A percentile compares a stretch with the other conserved stretches of the same genome.
Evolutionary conservation across 2,329 filamentous ascomycete species (phyloP).

Genomic region (Exophiala aquamarina): DNA sequence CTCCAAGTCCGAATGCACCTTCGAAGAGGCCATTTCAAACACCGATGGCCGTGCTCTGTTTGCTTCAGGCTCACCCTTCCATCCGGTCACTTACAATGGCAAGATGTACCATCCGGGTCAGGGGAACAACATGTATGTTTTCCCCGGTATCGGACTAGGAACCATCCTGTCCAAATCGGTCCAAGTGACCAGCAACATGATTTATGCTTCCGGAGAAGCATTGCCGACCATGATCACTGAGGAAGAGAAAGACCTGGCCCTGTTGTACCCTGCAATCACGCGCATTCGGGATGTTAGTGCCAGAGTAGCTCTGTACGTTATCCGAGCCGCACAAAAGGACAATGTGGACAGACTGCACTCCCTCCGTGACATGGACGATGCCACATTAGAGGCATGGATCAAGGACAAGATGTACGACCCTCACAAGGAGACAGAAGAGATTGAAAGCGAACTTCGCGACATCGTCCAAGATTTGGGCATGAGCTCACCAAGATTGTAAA

Average conservation of each 20-base stretch:
- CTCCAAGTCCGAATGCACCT: slow-evolving; percentile 96
- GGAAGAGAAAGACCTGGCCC: slow-evolving; percentile 77
- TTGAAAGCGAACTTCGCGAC: slow-evolving; percentile 42
- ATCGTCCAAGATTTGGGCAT: slow-evolving; percentile 18
- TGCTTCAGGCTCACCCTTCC: slow-evolving; percentile 92
- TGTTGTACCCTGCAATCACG: slow-evolving; percentile 88
- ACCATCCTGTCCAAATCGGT: slow-evolving; percentile 88
- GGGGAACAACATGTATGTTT: slow-evolving; percentile 85
- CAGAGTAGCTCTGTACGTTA: slow-evolving; percentile 83
- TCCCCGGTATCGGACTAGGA: slow-evolving; percentile 92
- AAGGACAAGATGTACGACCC: slow-evolving; percentile 51
- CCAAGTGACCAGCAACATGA: slow-evolving; percentile 89
- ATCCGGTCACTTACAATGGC: slow-evolving; percentile 65
- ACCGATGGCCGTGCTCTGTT: slow-evolving; percentile 92
- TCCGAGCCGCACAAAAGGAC: slow-evolving; percentile 83
- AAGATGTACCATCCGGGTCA: slow-evolving; percentile 75
- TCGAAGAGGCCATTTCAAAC: slow-evolving; percentile 86
- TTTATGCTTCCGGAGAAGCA: slow-evolving; percentile 86
- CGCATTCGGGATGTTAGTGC: slow-evolving; percentile 89
- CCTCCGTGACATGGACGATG: slow-evolving; percentile 44
- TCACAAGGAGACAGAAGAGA: slow-evolving; percentile 45
- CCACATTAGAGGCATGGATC: slow-evolving; percentile 48
- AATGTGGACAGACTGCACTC: slow-evolving; percentile 60
- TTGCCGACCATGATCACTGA: slow-evolving; percentile 75
- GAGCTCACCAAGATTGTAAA: slow-evolving; percentile 17